Evolutionary conservation across 345 rosid species (phyloP), one percentile per base, ranked within the genome.

Genomic region (Eutrema japonicum): DNA sequence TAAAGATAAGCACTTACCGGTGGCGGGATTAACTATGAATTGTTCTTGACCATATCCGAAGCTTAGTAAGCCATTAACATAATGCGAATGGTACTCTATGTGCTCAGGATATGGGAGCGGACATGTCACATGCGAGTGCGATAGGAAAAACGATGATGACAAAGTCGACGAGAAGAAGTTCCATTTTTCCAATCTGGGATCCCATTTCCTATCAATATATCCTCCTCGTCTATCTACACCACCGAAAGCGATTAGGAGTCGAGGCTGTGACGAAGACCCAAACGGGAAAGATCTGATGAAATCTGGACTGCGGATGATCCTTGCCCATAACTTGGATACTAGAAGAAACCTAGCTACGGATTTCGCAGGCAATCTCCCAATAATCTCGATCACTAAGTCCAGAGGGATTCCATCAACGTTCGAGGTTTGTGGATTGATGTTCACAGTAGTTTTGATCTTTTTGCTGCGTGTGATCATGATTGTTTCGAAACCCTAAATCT

Each of bases 291-390:
- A 54, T 42, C 0, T 56, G 26, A 45, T 26, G 46, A 69, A 69
- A 3, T 45, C 10, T 56, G 8, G 13, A 56, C 54, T 12, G 46
- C 55, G 35, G 10, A 69, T 46, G 33, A 38, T 22, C 4, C 0
- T 69, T 33, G 1, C 45, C 64, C 73, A 45, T 56, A n/a, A 32
- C 65, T 69, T 56, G 13, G 54, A 69, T 45, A 69, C 55, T 10
- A 14, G 18, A n/a, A 69, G 55, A 43, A 45, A 69, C 55, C 64
- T 69, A 18, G 36, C 55, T 35, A 57, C 3, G 2, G 41, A 41
- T 54, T 41, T 68, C 32, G 1, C 2, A 8, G 73, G 64, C 10
- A 43, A 18, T 35, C 73, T 69, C 36, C 30, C 14, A 47, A 68
- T 0, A 5, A 54, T 68, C 22, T 54, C 63, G 18, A 54, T 54